A percentile compares a stretch with the other conserved stretches of the same genome.
These are phyloP conservation scores for Polymyxa betae DNA, from an alignment of 208 protist species.

Conservation along the genomic window DNA sequence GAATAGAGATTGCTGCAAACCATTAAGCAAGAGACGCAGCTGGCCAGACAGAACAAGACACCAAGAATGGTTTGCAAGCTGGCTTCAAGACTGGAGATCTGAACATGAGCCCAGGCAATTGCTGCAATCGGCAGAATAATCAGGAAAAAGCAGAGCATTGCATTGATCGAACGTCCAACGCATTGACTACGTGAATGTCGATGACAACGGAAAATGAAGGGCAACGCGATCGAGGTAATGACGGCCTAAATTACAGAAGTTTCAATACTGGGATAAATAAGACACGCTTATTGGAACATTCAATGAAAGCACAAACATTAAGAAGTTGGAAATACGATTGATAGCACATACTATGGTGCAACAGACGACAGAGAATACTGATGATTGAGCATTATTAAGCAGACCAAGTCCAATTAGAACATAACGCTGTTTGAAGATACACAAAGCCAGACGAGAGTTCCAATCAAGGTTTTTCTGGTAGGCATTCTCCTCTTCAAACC, in stretches of 20 bases:
- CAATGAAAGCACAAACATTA: neutral
- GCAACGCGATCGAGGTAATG: conserved; percentile 23
- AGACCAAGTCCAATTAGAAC: conserved; percentile 35
- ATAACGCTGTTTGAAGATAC: neutral
- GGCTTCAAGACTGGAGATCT: neutral
- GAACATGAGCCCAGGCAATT: neutral
- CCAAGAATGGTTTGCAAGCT: neutral
- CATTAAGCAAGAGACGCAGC: neutral
- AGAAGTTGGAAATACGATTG: neutral
- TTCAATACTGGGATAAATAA: too few relatives aligned
- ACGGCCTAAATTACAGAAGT: too few relatives aligned
- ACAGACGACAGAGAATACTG: conserved; percentile 20
- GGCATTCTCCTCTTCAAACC: conserved; percentile 35
- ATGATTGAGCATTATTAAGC: conserved; percentile 9
- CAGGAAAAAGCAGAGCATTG: neutral
- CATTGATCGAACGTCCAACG: conserved; percentile 30
- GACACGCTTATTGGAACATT: too few relatives aligned
- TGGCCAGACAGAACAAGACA: conserved; percentile 4
- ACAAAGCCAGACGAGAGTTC: neutral
- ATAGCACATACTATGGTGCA: conserved; percentile 14
- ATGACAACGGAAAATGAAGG: conserved; percentile 45
- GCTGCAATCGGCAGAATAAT: conserved; percentile 9
- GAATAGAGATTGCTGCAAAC: neutral
- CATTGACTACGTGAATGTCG: conserved; percentile 32
- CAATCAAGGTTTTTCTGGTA: conserved; percentile 29